Evolutionary conservation across 495 filamentous ascomycete species (phyloP), one percentile per base, ranked within the genome.

Genomic region (Aspergillus egyptiacus): DNA sequence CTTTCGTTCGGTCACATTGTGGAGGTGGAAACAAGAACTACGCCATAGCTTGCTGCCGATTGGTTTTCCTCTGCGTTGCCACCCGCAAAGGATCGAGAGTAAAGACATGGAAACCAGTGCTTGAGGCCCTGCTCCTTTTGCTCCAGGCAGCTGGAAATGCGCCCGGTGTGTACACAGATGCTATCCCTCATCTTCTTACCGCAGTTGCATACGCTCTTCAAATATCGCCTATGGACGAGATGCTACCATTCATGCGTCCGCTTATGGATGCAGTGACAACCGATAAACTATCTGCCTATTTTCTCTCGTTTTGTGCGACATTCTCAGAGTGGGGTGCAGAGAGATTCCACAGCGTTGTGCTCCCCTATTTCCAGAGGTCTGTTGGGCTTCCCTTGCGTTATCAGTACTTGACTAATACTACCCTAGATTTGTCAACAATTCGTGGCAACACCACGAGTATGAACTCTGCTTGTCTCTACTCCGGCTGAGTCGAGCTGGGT

Each of bases 251-350:
- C 28, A 67, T 89, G 28, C 77, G 79, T 17, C 53, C 75, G 5
- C 69, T 87, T 31, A 81, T 83, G 69, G 74, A 80, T 28, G 62
- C 67, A n/a, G 71, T 91, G 49, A 80, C 80, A 5, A 77, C 72
- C 37, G 81, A 82, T 15, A 72, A 68, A 2, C 72, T 86, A 42
- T 78, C 81, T 50, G 61, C 62, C 42, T 78, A 81, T 28, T 97
- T 97, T 64, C 70, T 96, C 37, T 73, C 80, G 5, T 96, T 96
- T 59, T 96, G 86, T 62, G 82, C 82, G 11, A 83, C 87, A 25
- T 81, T 91, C 53, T 79, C 84, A 0, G 78, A 87, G 32, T 69
- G 90, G 47, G 82, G 86, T 34, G 59, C 74, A 8, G 85, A 91
- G 45, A 76, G 87, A 33, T 98, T 97, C 61, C 73, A 82, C 34